phyloP scores from a whole-genome alignment of 2,329 filamentous ascomycete genomes.

The Samsoniella hepiali region DNA sequence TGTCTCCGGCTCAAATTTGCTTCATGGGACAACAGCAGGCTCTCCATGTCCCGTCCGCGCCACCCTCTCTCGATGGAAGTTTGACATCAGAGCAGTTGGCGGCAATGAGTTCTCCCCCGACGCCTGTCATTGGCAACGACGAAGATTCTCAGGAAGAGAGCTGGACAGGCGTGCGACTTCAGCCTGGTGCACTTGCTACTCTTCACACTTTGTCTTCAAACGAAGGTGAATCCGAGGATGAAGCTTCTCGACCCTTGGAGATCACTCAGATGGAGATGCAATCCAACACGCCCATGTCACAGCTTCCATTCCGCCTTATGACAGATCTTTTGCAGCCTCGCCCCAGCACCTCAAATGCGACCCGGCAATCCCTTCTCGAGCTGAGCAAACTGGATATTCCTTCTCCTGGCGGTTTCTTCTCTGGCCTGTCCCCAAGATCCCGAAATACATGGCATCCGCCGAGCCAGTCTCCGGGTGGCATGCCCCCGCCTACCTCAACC shows the following conservation, averaged over 20 bases:
- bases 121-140: slow-evolving; percentile 65
- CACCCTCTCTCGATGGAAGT: slow-evolving; percentile 87
- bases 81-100: slow-evolving; percentile 85
- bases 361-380: slow-evolving; percentile 60
- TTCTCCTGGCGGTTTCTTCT: slow-evolving; percentile 89
- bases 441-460: slow-evolving; percentile 78
- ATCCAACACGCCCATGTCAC: slow-evolving; percentile 43
- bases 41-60: slow-evolving; percentile 68
- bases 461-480: slow-evolving; percentile 49
- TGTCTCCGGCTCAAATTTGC: slow-evolving; percentile 71
- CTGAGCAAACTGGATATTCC: slow-evolving; percentile 83
- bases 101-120: slow-evolving; percentile 77
- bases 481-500: slow-evolving; percentile 72
- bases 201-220: slow-evolving; percentile 67
- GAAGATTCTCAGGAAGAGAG: slow-evolving; percentile 54
- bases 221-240: slow-evolving; percentile 61
- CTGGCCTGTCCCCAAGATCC: slow-evolving; percentile 70
- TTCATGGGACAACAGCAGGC: slow-evolving; percentile 63
- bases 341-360: slow-evolving; percentile 30
- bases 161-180: slow-evolving; percentile 73
- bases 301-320: slow-evolving; percentile 49
- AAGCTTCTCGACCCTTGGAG: slow-evolving; percentile 43
- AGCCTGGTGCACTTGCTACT: slow-evolving; percentile 76
- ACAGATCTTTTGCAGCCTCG: slow-evolving; percentile 36
- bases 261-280: slow-evolving; percentile 32